Base-by-base conservation (phyloP, 345 rosid genomes). In the Dipteronia dyeriana region DNA sequence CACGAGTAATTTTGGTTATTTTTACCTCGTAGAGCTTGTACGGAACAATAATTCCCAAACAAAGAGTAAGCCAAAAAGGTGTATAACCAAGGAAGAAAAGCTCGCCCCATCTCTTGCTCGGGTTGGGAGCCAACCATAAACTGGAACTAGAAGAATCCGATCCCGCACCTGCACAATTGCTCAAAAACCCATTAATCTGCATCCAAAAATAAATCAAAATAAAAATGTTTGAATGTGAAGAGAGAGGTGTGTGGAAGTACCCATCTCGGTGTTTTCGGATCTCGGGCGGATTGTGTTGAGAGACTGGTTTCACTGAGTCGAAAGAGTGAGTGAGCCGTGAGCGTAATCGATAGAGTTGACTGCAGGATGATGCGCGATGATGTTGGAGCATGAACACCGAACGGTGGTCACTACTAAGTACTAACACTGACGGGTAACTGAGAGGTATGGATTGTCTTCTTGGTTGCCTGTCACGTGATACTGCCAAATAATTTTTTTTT, bases 61-160 rank as follows among this genome's bases (percentile, higher is more conserved):
- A 87, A 41, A 95, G 97, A 79, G 94, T 92, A 63, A 95, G 98
- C 99, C 99, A 95, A 75, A 95, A 95, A 0, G 98, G 99, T 79
- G 99, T 93, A 79, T 93, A 95, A 75, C 83, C 80, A 62, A 95
- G 94, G 79, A 95, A 93, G 89, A 95, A 95, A 73, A 95, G 89
- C 82, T 95, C 99, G 5, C 87, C 99, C 99, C 98, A 95, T 92
- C 97, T 87, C 87, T 93, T 95, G 71, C 98, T 95, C 8, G 92
- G 91, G 79, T 95, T 88, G 5, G 91, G 12, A 54, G 99, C 88
- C 72, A 95, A 54, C 99, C 99, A 95, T 72, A 86, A 80, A 74
- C 92, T 89, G 39, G 84, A 53, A 66, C 76, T 66, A 70, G 65
- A 20, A 76, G 41, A 5, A 60, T 68, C 79, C n/a, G 87, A 66